These are phyloP conservation scores for Arthrobotrys iridis DNA, from an alignment of 2,329 filamentous ascomycete species.

Conservation along the genomic window DNA sequence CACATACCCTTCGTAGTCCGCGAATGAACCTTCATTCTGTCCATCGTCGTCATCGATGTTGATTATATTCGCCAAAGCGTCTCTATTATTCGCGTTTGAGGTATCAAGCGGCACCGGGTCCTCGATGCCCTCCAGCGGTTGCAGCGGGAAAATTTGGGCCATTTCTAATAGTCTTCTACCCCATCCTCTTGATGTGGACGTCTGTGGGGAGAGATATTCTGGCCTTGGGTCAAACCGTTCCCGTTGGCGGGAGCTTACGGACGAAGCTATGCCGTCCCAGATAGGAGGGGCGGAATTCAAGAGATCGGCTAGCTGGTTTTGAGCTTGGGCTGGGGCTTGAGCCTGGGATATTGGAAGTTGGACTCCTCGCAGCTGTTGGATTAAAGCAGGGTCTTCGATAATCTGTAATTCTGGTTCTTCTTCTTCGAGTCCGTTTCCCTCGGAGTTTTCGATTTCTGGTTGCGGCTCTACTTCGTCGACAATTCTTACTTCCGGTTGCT, in stretches of 20 bases:
- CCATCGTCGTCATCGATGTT: background rate
- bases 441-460: too few relatives aligned
- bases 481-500: too few relatives aligned
- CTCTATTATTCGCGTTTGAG: background rate
- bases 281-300: background rate
- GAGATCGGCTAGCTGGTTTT: background rate
- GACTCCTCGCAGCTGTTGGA: background rate
- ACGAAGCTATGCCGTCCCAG: background rate
- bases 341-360: background rate
- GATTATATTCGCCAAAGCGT: background rate
- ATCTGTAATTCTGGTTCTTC: background rate
- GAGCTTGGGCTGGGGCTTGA: too few relatives aligned
- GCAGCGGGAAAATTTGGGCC: background rate
- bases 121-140: background rate
- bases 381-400: background rate
- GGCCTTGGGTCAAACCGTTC: background rate
- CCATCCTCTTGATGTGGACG: background rate
- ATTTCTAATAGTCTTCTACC: background rate
- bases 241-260: background rate
- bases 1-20: background rate
- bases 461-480: too few relatives aligned
- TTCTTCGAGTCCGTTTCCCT: too few relatives aligned
- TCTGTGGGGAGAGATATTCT: background rate
- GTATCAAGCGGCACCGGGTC: background rate
- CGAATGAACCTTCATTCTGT: background rate